Conservation (phyloP, 345 rosid genomes). For the Sonneratia alba region DNA sequence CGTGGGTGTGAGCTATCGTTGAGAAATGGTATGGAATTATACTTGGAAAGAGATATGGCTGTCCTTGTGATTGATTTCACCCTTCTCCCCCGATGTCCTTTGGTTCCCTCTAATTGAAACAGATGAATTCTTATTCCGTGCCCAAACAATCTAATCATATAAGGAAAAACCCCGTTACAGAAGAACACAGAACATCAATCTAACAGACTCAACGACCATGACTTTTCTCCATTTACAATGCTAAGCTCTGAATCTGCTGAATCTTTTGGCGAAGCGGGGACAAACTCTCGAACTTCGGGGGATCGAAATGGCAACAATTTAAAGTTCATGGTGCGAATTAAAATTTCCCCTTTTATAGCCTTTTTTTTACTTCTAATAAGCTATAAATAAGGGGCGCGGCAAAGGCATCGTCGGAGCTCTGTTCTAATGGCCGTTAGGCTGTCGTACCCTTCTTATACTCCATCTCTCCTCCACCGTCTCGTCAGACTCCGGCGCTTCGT, state of each 20-base stretch:
- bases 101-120: constrained; percentile 52
- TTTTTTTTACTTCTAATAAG: background rate
- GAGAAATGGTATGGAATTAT: background rate
- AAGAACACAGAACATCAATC: background rate
- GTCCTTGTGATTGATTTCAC: constrained; percentile 68
- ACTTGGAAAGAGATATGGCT: constrained; percentile 89
- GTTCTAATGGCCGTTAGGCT: background rate
- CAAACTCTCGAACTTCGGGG: background rate
- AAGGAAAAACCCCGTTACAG: background rate
- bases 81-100: constrained; percentile 43
- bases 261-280: no score
- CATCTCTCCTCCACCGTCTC: constrained; percentile 4
- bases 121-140: constrained; percentile 71
- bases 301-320: background rate
- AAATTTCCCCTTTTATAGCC: background rate
- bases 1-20: no score
- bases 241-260: no score
- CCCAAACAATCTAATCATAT: constrained; percentile 48
- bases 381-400: background rate
- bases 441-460: constrained; percentile 8
- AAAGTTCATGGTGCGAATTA: background rate
- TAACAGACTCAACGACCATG: background rate
- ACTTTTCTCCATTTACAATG: no score
- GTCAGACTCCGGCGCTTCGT: constrained; percentile 14
- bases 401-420: background rate